These are phyloP conservation scores for Cruciata laevipes DNA, from an alignment of 257 asterid genomes.

Conservation along the genomic window DNA sequence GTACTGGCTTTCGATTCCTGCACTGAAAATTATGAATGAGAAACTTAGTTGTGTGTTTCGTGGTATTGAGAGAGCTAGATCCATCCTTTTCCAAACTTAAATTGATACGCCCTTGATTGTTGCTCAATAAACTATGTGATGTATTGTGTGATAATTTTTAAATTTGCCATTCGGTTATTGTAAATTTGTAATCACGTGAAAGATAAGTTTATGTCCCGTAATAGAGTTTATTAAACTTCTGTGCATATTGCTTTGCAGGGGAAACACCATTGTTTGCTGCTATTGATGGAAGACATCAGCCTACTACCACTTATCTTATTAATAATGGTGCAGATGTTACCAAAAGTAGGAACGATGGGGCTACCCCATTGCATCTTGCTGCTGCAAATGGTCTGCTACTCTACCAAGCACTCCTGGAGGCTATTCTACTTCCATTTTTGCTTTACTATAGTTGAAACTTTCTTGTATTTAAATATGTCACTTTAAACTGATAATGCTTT, in stretches of 20 bases:
- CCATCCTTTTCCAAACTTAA: too few relatives aligned
- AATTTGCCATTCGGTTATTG: not conserved
- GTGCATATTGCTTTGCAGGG: constrained; percentile 7
- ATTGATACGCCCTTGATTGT: too few relatives aligned
- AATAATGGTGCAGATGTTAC: constrained; percentile 18
- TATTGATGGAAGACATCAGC: not conserved
- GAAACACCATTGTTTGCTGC: constrained; percentile 23
- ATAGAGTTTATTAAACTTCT: not conserved
- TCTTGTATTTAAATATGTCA: not conserved
- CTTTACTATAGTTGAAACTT: not conserved
- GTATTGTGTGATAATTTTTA: not conserved
- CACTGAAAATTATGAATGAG: too few relatives aligned
- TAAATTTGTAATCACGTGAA: not conserved
- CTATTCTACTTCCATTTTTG: not conserved
- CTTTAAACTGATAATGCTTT: not conserved
- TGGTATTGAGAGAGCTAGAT: too few relatives aligned
- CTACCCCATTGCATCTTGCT: constrained; percentile 20
- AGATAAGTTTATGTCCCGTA: not conserved
- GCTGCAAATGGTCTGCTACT: constrained; percentile 10
- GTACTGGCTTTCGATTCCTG: not conserved
- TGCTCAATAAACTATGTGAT: not conserved
- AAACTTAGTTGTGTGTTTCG: too few relatives aligned
- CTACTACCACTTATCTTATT: constrained; percentile 14
- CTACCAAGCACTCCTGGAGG: not conserved
- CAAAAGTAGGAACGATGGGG: not conserved